phyloP scores from a whole-genome alignment of 495 filamentous ascomycete genomes.

The Aspergillus ostianus region DNA sequence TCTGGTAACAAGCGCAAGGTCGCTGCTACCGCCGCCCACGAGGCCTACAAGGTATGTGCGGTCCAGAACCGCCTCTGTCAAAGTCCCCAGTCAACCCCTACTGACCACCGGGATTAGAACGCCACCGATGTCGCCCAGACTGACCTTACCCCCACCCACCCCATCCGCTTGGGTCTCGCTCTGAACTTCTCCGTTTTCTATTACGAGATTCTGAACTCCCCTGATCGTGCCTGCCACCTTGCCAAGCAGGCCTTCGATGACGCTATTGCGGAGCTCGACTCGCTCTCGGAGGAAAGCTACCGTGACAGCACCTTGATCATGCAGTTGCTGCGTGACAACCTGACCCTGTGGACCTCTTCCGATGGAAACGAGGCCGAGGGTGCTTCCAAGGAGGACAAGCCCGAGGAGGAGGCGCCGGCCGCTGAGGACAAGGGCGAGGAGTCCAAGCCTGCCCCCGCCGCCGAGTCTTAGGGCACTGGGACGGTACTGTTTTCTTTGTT shows the following conservation, averaged over 20 bases:
- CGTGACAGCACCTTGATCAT: constrained; percentile 99
- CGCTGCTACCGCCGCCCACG: constrained; percentile 92
- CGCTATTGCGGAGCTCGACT: constrained; percentile 98
- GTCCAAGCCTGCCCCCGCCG: constrained; percentile 34
- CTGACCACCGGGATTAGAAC: constrained; percentile 55
- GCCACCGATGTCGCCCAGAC: constrained; percentile 98
- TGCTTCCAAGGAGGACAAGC: constrained; percentile 62
- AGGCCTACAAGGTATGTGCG: constrained; percentile 88
- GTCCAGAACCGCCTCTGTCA: neutral
- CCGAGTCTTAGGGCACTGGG: constrained; percentile 35
- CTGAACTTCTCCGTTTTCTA: constrained; percentile 99
- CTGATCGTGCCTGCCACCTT: constrained; percentile 96
- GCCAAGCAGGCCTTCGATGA: constrained; percentile 99
- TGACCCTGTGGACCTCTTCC: constrained; percentile 98
- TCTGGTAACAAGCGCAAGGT: constrained; percentile 98
- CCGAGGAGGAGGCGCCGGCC: constrained; percentile 53
- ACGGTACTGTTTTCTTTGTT: constrained; percentile 21
- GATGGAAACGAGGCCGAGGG: constrained; percentile 83
- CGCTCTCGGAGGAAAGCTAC: constrained; percentile 97
- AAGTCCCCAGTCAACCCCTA: neutral
- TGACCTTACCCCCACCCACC: constrained; percentile 96
- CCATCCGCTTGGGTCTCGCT: constrained; percentile 95
- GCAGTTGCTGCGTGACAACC: constrained; percentile 98
- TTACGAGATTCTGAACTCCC: constrained; percentile 99
- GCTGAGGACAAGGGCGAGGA: constrained; percentile 47